Evolutionary conservation across 2,329 filamentous ascomycete genomes (phyloP).

Genomic region (Penicillium expansum): DNA sequence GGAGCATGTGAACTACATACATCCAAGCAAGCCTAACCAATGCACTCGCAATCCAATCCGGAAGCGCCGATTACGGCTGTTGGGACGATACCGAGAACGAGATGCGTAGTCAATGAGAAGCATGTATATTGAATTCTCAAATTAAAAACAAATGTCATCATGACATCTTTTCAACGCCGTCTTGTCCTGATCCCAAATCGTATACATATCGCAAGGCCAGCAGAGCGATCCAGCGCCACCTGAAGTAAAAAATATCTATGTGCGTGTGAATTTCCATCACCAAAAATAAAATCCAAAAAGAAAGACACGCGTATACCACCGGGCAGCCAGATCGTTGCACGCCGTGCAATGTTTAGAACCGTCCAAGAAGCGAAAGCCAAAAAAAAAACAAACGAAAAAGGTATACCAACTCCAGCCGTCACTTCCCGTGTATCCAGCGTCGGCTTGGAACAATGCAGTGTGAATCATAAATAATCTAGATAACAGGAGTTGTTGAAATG

Average conservation of each 20-base stretch:
- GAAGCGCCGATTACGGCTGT: conserved; percentile 32
- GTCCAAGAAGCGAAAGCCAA: neutral
- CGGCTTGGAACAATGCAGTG: conserved; percentile 7
- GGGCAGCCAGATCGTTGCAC: neutral
- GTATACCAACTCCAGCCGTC: conserved; percentile 10
- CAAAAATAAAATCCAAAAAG: neutral
- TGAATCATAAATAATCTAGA: conserved; percentile 1
- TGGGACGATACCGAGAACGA: conserved; percentile 24
- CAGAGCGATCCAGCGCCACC: neutral
- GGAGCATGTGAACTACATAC: conserved; percentile 20
- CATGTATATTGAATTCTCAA: neutral
- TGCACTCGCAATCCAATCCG: conserved; percentile 32
- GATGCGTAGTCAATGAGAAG: neutral
- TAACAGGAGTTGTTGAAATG: neutral
- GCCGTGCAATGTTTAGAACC: neutral
- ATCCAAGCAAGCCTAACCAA: conserved; percentile 35
- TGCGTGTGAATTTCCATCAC: neutral
- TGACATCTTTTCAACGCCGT: neutral
- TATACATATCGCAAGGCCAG: neutral
- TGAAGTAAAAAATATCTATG: neutral
- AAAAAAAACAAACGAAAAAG: neutral
- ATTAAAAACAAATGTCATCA: neutral
- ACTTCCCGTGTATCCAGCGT: conserved; percentile 19
- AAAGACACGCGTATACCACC: neutral
- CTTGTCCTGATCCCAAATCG: neutral